phyloP scores from a whole-genome alignment of 192 early-diverging fungal genomes.

The Piromyces sp. region DNA sequence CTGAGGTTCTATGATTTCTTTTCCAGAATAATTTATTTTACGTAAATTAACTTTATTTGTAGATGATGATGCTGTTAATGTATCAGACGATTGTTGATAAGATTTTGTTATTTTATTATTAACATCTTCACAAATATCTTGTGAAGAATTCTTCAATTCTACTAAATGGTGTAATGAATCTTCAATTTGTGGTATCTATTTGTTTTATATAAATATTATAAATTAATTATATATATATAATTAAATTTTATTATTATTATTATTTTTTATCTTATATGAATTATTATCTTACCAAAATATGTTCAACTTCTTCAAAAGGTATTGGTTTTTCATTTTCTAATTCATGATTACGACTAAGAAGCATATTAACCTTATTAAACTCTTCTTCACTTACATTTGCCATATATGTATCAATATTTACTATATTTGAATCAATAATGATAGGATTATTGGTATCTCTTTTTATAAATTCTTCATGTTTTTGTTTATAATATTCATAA shows the following conservation, averaged over 20 bases:
- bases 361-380: background rate
- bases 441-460: background rate
- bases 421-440: background rate
- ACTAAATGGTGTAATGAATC: background rate
- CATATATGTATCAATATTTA: background rate
- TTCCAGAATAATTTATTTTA: background rate
- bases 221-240: too few relatives aligned
- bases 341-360: background rate
- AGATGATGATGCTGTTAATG: background rate
- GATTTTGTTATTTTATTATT: background rate
- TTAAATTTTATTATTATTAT: too few relatives aligned
- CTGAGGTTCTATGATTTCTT: background rate
- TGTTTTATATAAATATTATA: too few relatives aligned
- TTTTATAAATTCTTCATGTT: background rate
- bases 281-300: background rate
- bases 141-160: background rate
- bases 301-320: background rate
- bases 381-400: background rate
- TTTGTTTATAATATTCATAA: background rate
- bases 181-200: background rate
- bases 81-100: background rate
- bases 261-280: too few relatives aligned
- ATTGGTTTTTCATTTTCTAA: background rate
- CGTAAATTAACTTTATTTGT: background rate
- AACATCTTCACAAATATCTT: background rate